Evolutionary conservation across 371 early-diverging fungal genomes (phyloP).

Genomic region (Gilbertella persicaria): DNA sequence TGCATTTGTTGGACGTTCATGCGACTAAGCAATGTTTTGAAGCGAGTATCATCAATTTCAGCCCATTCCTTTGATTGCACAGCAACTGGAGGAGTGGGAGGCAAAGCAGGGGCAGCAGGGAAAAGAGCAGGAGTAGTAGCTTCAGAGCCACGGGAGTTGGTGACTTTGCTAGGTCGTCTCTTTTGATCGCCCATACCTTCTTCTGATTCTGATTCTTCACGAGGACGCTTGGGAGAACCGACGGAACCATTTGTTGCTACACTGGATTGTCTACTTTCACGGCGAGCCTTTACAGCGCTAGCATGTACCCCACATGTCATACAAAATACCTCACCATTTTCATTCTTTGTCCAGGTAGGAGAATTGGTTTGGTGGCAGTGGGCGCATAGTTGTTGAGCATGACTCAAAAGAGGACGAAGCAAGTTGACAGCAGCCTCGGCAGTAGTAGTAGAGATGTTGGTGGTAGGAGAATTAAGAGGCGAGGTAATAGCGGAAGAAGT

Average conservation of each 20-base stretch:
- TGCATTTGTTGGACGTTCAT: conserved; percentile 60
- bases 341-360: conserved; percentile 83
- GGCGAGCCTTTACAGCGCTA: no score
- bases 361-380: conserved; percentile 83
- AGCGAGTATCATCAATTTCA: conserved; percentile 48
- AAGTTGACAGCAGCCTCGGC: not conserved
- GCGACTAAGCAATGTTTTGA: conserved; percentile 44
- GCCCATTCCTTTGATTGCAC: conserved; percentile 42
- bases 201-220: conserved; percentile 5
- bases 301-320: conserved; percentile 87
- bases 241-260: not conserved
- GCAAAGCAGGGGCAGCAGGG: conserved; percentile 14
- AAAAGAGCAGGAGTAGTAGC: conserved; percentile 9
- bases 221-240: conserved; percentile 9
- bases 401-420: conserved; percentile 22
- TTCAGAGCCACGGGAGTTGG: not conserved
- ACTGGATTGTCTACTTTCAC: not conserved
- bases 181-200: not conserved
- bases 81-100: conserved; percentile 13
- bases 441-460: not conserved
- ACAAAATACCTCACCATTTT: conserved; percentile 78
- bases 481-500: not conserved
- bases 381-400: conserved; percentile 51
- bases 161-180: conserved; percentile 4
- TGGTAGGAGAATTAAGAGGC: conserved; percentile 4